Conservation (phyloP, 2,329 filamentous ascomycete species). For the Fonsecaea pedrosoi region DNA sequence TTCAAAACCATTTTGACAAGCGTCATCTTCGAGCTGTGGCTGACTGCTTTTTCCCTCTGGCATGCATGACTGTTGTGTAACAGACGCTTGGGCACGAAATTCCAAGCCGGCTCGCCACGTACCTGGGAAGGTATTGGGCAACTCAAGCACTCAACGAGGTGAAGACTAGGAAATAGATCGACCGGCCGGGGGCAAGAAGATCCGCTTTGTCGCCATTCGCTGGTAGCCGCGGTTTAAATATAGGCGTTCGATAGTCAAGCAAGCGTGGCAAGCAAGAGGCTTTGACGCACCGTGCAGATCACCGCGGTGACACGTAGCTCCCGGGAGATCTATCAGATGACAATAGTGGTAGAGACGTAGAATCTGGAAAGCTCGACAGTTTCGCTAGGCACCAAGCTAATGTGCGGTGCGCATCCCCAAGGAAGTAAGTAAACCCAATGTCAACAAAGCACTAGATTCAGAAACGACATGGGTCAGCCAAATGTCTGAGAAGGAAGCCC, state of each 20-base stretch:
- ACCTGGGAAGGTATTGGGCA: background rate
- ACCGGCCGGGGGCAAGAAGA: background rate
- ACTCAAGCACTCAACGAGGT: background rate
- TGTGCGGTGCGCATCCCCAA: background rate
- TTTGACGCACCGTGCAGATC: conserved; percentile 10
- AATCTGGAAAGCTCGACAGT: conserved; percentile 12
- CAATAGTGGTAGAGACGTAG: background rate
- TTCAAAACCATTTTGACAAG: no score
- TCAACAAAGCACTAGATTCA: conserved; percentile 16
- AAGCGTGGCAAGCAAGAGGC: background rate
- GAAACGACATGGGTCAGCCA: conserved; percentile 1
- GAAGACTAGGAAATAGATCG: background rate
- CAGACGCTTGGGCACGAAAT: no score
- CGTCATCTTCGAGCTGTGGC: background rate
- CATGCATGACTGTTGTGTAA: no score
- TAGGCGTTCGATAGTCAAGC: conserved; percentile 4
- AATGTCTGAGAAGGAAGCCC: conserved; percentile 18
- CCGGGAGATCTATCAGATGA: background rate
- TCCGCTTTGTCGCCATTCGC: conserved; percentile 5
- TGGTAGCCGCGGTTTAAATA: conserved; percentile 13
- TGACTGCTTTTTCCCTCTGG: background rate
- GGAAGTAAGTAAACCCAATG: background rate
- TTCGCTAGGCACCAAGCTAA: conserved; percentile 11
- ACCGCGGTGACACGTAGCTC: conserved; percentile 8
- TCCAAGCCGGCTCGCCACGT: no score